These are phyloP conservation scores for Aureobasidium sp. DNA, from an alignment of 2,329 filamentous ascomycete species.

Conservation along the genomic window DNA sequence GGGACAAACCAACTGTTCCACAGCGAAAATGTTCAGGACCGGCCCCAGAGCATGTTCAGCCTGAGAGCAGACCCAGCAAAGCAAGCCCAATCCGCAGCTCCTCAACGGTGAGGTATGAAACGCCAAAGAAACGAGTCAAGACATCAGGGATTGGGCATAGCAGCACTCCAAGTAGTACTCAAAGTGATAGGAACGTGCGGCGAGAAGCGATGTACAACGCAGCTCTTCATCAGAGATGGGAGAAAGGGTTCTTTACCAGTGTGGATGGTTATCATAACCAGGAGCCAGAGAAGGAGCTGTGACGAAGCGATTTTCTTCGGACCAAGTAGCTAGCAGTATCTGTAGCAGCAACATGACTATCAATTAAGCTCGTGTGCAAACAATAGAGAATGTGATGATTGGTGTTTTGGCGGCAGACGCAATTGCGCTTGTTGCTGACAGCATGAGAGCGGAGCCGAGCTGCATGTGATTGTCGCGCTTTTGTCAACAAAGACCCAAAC, in stretches of 20 bases:
- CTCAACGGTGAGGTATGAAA: not conserved
- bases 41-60: not conserved
- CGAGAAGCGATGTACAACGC: conserved; percentile 19
- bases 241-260: conserved; percentile 21
- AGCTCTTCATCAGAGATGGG: conserved; percentile 19
- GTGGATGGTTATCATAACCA: conserved; percentile 21
- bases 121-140: not conserved
- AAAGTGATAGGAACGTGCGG: conserved; percentile 16
- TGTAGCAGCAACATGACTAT: not conserved
- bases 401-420: not conserved
- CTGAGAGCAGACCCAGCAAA: not conserved
- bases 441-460: conserved; percentile 3
- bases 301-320: not conserved
- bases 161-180: conserved; percentile 6
- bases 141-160: not conserved
- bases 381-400: not conserved
- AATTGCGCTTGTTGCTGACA: not conserved
- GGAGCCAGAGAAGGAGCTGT: conserved; percentile 23
- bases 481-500: not conserved
- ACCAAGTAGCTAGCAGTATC: not conserved
- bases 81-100: not conserved
- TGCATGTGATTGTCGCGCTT: conserved; percentile 6
- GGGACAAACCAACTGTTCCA: not conserved
- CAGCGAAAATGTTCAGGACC: not conserved
- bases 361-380: too few relatives aligned